Percentiles rank a stretch among this genome's conserved stretches.
Evolutionary conservation across 805 yeast genomes (phyloP).

Genomic region (Saccharomycopsis capsularis): DNA sequence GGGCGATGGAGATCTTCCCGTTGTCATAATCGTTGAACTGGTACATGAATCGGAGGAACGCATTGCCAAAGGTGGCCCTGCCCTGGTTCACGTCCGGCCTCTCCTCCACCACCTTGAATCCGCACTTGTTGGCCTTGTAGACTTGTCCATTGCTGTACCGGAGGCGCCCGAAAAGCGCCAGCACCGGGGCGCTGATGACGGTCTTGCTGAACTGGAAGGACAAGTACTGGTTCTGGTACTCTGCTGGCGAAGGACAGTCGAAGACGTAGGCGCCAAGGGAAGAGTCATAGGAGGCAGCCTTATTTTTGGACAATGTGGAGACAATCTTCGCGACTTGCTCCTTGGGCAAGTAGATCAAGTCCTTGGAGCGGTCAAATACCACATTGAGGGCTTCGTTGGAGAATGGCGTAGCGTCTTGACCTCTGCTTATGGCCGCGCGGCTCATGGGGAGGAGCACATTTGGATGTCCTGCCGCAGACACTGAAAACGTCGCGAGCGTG

Average conservation of each 20-base stretch:
- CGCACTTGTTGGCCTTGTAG: background rate
- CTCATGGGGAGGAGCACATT: background rate
- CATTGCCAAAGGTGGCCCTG: conserved; percentile 2
- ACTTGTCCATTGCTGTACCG: background rate
- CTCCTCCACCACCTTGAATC: background rate
- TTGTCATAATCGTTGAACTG: conserved; percentile 3
- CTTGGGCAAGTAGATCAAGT: background rate
- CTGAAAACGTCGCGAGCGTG: background rate
- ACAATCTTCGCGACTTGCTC: background rate
- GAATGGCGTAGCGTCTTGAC: background rate
- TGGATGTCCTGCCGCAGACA: background rate
- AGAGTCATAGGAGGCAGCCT: background rate
- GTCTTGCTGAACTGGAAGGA: background rate
- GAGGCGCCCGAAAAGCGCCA: background rate
- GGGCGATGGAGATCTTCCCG: conserved; percentile 1
- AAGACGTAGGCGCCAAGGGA: background rate
- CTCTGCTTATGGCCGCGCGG: background rate
- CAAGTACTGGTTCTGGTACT: background rate
- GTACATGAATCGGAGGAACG: conserved; percentile 8
- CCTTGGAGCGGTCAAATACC: background rate
- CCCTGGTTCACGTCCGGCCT: background rate
- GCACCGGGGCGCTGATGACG: background rate
- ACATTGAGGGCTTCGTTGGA: background rate
- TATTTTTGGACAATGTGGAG: background rate
- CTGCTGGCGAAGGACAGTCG: background rate